Evolutionary conservation across 2,329 filamentous ascomycete species (phyloP).

Genomic region (Arthrinium phaeospermum): DNA sequence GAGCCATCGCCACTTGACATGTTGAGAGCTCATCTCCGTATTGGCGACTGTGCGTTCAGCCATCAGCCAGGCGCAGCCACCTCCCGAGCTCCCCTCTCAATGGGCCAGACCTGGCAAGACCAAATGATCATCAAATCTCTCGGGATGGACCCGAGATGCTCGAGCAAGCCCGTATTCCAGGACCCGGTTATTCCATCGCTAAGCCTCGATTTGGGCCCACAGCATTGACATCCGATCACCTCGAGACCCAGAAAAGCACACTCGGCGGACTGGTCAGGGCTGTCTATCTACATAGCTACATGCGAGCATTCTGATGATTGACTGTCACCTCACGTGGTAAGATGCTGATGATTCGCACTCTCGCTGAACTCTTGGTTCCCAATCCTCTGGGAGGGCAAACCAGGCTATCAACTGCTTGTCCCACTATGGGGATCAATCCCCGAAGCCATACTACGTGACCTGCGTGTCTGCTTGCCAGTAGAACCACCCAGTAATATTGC

Average conservation of each 20-base stretch:
- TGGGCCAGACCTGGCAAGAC: neutral
- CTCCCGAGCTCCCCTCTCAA: neutral
- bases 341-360: neutral
- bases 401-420: neutral
- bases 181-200: neutral
- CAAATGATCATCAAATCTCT: conserved; percentile 14
- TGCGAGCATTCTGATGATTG: neutral
- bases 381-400: neutral
- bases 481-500: neutral
- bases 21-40: conserved; percentile 9
- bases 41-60: neutral
- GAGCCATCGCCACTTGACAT: conserved; percentile 11
- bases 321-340: neutral
- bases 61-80: neutral
- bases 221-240: conserved; percentile 6
- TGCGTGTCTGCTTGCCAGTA: neutral
- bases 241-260: neutral
- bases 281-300: neutral
- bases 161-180: neutral
- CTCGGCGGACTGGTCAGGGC: neutral
- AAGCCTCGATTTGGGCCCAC: conserved; percentile 10
- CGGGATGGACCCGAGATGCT: conserved; percentile 13
- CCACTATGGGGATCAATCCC: neutral
- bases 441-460: neutral
- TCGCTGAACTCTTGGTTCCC: neutral